Evolutionary conservation across 73 alveolate species (phyloP), one percentile per base, ranked within the genome.

Genomic region (Breviolum minutum): DNA sequence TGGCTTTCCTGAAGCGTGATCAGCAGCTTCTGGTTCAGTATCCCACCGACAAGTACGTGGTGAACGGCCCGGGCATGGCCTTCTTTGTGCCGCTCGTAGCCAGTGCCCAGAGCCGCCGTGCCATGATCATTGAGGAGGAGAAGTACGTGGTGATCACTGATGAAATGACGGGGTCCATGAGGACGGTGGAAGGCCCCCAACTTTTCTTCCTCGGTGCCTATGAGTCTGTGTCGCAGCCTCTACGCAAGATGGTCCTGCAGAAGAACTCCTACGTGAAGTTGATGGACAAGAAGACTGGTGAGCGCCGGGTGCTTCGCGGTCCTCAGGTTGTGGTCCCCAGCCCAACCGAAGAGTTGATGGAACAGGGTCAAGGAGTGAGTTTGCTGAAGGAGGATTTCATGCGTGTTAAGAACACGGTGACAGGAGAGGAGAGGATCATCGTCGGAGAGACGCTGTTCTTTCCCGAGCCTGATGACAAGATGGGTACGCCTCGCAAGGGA

Each of bases 1-100:
- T 66, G 11, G 74, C 74, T 66, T 66, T 66, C 74, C 74, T 66
- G 74, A 66, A 66, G 74, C 74, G 74, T 66, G 74, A 66, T 66
- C 74, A 66, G 74, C 74, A 66, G 74, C 74, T 66, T 66, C 74
- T 66, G 74, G 74, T 66, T 66, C 74, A 66, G 84, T 74, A 74
- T 74, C 84, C 84, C 54, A 17, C 84, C 40, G 84, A 74, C 84
- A 74, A 74, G 84, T 17, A 17, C 40, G 84, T 74, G 84, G 40
- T 74, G 54, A 74, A 74, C 40, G 84, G 84, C 40, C 84, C 84
- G n/a, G 84, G 54, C n/a, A 74, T 26, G 84, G 84, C 84, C 84
- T 74, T 74, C 84, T 74, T 74, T 26, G 40, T 74, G 40, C 84
- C 84, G 40, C 40, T 74, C 40, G 54, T 74, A 26, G 84, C 84